Conservation (phyloP, 177 flowering plant genomes). For the Vitis hybrid region DNA sequence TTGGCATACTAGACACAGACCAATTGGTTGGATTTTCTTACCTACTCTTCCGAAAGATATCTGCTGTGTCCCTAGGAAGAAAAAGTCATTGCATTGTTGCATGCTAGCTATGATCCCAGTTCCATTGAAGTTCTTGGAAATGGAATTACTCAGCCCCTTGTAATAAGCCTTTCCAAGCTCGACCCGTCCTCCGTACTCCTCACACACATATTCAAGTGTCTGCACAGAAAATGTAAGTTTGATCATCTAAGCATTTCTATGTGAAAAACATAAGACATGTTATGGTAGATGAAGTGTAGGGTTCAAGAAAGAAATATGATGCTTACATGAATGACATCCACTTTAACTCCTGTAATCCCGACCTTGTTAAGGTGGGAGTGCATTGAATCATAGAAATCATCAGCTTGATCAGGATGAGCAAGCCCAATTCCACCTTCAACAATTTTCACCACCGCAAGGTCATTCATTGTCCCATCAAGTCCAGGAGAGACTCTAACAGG, state of each 20-base stretch:
- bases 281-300: neutral
- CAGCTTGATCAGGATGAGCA: constrained; percentile 71
- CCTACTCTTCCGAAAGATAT: constrained; percentile 87
- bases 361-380: constrained; percentile 68
- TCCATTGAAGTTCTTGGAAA: constrained; percentile 76
- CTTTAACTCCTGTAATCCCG: constrained; percentile 90
- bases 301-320: neutral
- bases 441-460: constrained; percentile 76
- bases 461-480: constrained; percentile 74
- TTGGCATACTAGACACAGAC: neutral
- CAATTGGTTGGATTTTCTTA: constrained; percentile 22
- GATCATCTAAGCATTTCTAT: too few relatives aligned
- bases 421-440: constrained; percentile 77
- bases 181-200: constrained; percentile 77
- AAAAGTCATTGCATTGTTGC: constrained; percentile 92
- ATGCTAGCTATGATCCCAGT: constrained; percentile 78
- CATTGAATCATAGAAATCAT: constrained; percentile 70
- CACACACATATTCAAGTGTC: constrained; percentile 68
- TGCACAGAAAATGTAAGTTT: constrained; percentile 17
- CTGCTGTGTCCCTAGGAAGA: constrained; percentile 78
- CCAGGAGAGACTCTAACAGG: constrained; percentile 64
- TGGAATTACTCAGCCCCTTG: constrained; percentile 57
- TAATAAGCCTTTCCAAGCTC: constrained; percentile 78
- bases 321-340: constrained; percentile 80
- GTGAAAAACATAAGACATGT: too few relatives aligned